A percentile compares a stretch with the other conserved stretches of the same genome.
Evolutionary conservation across 345 rosid species (phyloP).

Genomic region (Citrus hindsii): DNA sequence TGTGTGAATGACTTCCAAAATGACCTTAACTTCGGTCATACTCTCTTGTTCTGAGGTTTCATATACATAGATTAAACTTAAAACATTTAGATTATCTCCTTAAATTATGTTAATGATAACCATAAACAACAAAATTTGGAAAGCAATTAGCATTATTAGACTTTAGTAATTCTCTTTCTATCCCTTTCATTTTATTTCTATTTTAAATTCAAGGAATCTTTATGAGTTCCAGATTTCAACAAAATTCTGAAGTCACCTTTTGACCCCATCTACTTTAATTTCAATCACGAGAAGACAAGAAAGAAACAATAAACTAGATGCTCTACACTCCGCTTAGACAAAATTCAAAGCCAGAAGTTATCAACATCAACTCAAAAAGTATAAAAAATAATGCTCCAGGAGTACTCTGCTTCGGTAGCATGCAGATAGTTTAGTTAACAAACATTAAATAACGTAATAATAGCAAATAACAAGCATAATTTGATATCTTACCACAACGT

Average conservation of each 20-base stretch:
- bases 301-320: background rate
- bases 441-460: background rate
- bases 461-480: background rate
- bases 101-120: background rate
- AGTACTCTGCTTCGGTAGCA: background rate
- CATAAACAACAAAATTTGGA: background rate
- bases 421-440: background rate
- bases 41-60: background rate
- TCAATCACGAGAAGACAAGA: background rate
- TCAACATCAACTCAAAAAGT: background rate
- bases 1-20: background rate
- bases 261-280: background rate
- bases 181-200: background rate
- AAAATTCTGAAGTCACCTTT: background rate
- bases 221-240: background rate
- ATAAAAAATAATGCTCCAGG: background rate
- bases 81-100: background rate
- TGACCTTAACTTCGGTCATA: background rate
- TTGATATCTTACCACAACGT: conserved; percentile 47
- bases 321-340: background rate
- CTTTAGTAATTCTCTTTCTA: background rate
- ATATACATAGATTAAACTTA: background rate
- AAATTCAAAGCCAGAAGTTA: background rate
- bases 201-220: background rate
- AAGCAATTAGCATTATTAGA: background rate